Conservation (phyloP, 1,284 basidiomycete genomes). For the Bjerkandera adusta region DNA sequence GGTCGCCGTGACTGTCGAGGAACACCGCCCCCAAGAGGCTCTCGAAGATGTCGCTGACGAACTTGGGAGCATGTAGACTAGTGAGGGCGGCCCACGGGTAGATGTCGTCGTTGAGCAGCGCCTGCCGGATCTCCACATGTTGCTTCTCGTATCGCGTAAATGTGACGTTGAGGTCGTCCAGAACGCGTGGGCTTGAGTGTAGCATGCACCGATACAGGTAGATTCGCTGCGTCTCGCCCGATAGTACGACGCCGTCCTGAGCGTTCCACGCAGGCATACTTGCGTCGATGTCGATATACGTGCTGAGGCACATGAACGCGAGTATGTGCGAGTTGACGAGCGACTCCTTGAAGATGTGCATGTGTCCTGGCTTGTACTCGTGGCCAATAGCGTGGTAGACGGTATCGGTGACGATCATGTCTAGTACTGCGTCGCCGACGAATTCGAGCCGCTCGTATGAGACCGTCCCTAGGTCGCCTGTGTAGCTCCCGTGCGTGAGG, state of each 20-base stretch:
- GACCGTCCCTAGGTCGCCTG: slow-evolving; percentile 51
- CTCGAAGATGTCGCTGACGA: slow-evolving; percentile 78
- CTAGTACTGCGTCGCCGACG: slow-evolving; percentile 69
- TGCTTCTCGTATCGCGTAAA: slow-evolving; percentile 47
- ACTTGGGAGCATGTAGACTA: slow-evolving; percentile 75
- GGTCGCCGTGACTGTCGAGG: slow-evolving; percentile 66
- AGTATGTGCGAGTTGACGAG: slow-evolving; percentile 72
- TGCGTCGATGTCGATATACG: slow-evolving; percentile 39
- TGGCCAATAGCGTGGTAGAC: slow-evolving; percentile 63
- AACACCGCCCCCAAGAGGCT: slow-evolving; percentile 81
- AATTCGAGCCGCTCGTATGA: slow-evolving; percentile 86
- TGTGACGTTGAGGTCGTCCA: slow-evolving; percentile 61
- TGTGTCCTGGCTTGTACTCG: slow-evolving; percentile 62
- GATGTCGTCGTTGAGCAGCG: slow-evolving; percentile 37
- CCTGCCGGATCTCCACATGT: slow-evolving; percentile 43
- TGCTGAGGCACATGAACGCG: slow-evolving; percentile 59
- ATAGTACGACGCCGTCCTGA: slow-evolving; percentile 33
- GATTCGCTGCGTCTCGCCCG: slow-evolving; percentile 42
- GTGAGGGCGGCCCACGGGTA: slow-evolving; percentile 73
- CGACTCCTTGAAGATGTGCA: slow-evolving; percentile 63
- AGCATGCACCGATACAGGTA: slow-evolving; percentile 65
- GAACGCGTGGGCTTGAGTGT: slow-evolving; percentile 57
- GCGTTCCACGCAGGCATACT: slow-evolving; percentile 44
- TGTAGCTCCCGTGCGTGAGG: slow-evolving; percentile 74
- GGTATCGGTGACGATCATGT: slow-evolving; percentile 66